phyloP scores from a whole-genome alignment of 2,329 filamentous ascomycete genomes.

The Elsinoe perseae region DNA sequence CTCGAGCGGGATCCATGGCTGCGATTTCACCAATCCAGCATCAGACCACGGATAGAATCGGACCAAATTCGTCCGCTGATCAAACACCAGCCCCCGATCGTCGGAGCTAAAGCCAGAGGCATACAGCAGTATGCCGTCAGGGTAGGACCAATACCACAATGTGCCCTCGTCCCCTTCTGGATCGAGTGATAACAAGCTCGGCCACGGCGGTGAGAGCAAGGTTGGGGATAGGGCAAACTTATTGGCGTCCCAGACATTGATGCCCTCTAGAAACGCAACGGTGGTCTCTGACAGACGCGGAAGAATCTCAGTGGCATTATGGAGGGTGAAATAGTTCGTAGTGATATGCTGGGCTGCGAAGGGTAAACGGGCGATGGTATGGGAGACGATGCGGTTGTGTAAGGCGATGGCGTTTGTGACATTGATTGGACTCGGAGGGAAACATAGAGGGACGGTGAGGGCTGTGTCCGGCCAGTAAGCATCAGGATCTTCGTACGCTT shows the following conservation, averaged over 20 bases:
- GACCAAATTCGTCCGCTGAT: slow-evolving; percentile 11
- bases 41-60: neutral
- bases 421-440: neutral
- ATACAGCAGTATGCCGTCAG: slow-evolving; percentile 13
- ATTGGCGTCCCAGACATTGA: slow-evolving; percentile 11
- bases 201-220: neutral
- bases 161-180: neutral
- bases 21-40: neutral
- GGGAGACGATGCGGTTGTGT: slow-evolving; percentile 13
- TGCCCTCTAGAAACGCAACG: slow-evolving; percentile 1
- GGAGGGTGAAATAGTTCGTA: slow-evolving; percentile 9
- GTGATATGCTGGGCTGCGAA: neutral
- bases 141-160: slow-evolving; percentile 13
- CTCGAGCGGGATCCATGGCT: slow-evolving; percentile 5
- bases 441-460: neutral
- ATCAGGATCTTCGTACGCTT: neutral
- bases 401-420: slow-evolving; percentile 11
- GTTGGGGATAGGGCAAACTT: slow-evolving; percentile 1
- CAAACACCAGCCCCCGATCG: slow-evolving; percentile 6
- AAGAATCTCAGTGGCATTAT: neutral
- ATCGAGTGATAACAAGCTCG: neutral
- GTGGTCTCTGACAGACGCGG: neutral
- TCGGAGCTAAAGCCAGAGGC: neutral
- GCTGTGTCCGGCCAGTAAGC: neutral
- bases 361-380: neutral